These are phyloP conservation scores for Umbellularia californica DNA, from an alignment of 164 flowering plant genomes.

Conservation along the genomic window DNA sequence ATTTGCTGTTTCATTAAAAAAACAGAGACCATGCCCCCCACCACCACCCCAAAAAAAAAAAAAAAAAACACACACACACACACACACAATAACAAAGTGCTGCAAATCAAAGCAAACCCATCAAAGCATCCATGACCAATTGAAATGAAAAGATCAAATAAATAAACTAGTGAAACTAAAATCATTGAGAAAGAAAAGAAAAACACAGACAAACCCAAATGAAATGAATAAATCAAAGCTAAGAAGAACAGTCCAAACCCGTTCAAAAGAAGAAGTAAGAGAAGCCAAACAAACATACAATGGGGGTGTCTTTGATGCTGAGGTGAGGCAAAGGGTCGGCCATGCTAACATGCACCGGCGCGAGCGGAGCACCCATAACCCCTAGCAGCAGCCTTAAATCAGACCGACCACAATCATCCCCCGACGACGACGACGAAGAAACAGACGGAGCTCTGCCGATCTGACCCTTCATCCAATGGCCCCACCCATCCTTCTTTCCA, in stretches of 20 bases:
- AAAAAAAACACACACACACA: no score
- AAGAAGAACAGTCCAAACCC: no score
- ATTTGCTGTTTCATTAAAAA: no score
- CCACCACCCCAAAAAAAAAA: no score
- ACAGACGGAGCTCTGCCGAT: conserved; percentile 20
- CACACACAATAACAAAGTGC: no score
- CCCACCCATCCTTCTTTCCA: conserved; percentile 54
- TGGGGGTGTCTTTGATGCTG: conserved; percentile 62
- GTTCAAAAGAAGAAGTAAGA: not conserved
- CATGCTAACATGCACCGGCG: conserved; percentile 61
- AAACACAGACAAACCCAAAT: conserved; percentile 1
- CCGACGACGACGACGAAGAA: conserved; percentile 10
- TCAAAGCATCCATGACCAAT: no score
- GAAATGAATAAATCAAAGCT: not conserved
- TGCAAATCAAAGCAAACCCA: no score
- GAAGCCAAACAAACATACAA: conserved; percentile 38
- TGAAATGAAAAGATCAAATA: not conserved
- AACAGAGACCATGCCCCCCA: no score
- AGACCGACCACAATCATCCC: conserved; percentile 34
- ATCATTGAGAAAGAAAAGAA: not conserved
- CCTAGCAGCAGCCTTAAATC: conserved; percentile 74
- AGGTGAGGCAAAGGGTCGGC: conserved; percentile 57
- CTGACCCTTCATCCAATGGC: conserved; percentile 78
- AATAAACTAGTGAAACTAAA: not conserved
- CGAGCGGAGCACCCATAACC: conserved; percentile 71